phyloP scores from a whole-genome alignment of 106 monocot genomes.

The Phalaenopsis aphrodite region DNA sequence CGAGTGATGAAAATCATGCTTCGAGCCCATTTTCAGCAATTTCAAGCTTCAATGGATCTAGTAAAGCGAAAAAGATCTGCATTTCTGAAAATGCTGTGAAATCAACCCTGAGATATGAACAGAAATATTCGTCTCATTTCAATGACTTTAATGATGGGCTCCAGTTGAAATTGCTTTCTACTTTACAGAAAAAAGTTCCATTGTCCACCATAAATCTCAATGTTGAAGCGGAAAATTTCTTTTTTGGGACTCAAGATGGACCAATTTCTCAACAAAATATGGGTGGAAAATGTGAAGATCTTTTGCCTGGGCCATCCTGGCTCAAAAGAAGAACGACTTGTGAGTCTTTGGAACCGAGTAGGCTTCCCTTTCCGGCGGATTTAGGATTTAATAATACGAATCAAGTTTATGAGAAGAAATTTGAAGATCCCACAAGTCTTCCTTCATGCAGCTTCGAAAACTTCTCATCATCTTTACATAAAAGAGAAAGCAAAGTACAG shows the following conservation, averaged over 20 bases:
- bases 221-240: background rate
- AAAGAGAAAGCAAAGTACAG: background rate
- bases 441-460: background rate
- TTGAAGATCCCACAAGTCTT: background rate
- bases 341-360: background rate
- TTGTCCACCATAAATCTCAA: constrained; percentile 13
- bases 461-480: background rate
- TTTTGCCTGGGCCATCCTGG: no score
- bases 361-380: background rate
- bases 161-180: constrained; percentile 1
- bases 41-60: background rate
- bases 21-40: background rate
- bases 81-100: background rate
- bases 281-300: background rate
- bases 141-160: constrained; percentile 17
- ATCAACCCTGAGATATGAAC: background rate
- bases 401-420: background rate
- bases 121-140: background rate
- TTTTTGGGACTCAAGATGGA: constrained; percentile 11
- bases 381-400: background rate
- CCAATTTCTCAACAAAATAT: background rate
- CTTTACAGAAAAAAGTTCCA: background rate
- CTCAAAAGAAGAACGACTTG: no score
- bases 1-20: background rate
- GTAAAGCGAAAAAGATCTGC: background rate